phyloP scores from a whole-genome alignment of 306 rosid genomes.

The Astragalus glycyphyllos region DNA sequence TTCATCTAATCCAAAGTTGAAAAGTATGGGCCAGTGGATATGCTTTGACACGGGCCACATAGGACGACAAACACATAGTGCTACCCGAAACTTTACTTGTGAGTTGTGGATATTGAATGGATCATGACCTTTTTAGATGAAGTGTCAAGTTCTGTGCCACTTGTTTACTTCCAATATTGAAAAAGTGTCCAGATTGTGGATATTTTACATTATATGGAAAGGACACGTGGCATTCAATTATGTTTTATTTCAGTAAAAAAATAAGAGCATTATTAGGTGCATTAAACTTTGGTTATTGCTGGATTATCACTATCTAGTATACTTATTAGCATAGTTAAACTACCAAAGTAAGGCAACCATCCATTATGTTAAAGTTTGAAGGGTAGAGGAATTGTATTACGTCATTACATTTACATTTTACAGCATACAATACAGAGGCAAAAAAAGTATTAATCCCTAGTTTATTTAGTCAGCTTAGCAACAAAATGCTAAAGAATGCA shows the following conservation, averaged over 20 bases:
- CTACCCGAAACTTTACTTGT: conserved; percentile 31
- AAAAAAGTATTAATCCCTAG: too few relatives aligned
- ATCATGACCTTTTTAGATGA: conserved; percentile 42
- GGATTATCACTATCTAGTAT: too few relatives aligned
- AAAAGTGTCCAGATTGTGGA: conserved; percentile 15
- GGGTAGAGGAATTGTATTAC: too few relatives aligned
- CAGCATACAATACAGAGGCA: too few relatives aligned
- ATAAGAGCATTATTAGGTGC: background rate
- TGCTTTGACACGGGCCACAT: conserved; percentile 50
- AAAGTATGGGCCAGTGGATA: conserved; percentile 64
- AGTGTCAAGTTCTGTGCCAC: conserved; percentile 52
- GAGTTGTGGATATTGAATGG: conserved; percentile 43
- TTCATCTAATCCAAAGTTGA: conserved; percentile 54
- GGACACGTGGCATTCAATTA: background rate
- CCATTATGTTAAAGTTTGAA: too few relatives aligned
- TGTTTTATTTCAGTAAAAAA: background rate
- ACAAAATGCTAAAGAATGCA: too few relatives aligned
- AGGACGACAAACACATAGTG: conserved; percentile 39
- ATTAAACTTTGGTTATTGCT: too few relatives aligned
- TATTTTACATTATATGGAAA: background rate
- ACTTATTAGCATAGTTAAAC: too few relatives aligned
- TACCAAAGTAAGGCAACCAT: too few relatives aligned
- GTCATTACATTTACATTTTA: too few relatives aligned
- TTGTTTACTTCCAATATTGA: conserved; percentile 7
- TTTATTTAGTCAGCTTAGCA: too few relatives aligned